Base-by-base conservation (phyloP, 306 rosid species). In the Cucumis melo region DNA sequence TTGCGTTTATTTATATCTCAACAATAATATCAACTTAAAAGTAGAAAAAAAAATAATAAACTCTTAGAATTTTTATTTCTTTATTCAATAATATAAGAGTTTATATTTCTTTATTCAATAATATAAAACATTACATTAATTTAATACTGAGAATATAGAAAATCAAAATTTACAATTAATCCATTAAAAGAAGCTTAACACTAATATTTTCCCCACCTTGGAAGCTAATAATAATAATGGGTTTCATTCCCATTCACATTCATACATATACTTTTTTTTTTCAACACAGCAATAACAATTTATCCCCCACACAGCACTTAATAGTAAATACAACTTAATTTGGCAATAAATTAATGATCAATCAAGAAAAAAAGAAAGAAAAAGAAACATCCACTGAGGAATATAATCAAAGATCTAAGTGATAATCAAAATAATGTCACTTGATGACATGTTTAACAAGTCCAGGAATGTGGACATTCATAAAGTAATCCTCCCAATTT, bases 401-500 rank as follows among this genome's bases (percentile, higher is more conserved):
- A 51, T 16, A 32, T 32, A 32, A 32, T 32, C 3, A 32, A 32
- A 32, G 36, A 32, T 27, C 1, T 27, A 27, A 27, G 29, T 32
- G 36, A 32, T 27, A 32, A 32, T 32, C 3, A 32, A 32, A 32
- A 32, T 32, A 3, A 32, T 32, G 36, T 91, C 85, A 90, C 87
- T 89, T 90, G 53, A 87, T 75, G 34, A 87, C 85, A 74, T 93
- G 83, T 76, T 87, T 89, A 44, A 88, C 83, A 7, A 86, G 57
- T 15, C 98, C 92, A 62, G 89, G 80, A 29, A 91, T 16, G 73
- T 93, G 97, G 62, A 71, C 36, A 48, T 83, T 88, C 71, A 87
- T 2, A 75, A 89, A 81, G 81, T 93, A 91, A 16, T 91, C 90
- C 0, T 93, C 96, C 98, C 97, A 93, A 10, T 91, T 81, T 48